Percentiles rank a stretch among this genome's conserved stretches.
phyloP scores from a whole-genome alignment of 2,329 filamentous ascomycete genomes.

The Colletotrichum tamarilloi region DNA sequence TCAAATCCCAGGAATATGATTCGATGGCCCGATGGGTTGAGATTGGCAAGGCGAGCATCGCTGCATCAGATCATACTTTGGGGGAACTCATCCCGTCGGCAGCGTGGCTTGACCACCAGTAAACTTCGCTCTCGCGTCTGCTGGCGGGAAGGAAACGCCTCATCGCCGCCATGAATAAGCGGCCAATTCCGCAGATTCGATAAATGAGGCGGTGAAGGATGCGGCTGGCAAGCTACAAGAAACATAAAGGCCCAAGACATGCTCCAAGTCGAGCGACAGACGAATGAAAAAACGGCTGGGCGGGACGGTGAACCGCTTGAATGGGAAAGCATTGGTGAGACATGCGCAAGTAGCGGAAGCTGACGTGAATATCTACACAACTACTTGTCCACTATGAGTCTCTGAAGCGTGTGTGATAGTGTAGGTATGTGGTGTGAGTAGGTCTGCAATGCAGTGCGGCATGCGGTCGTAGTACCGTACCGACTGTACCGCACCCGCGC shows the following conservation, averaged over 20 bases:
- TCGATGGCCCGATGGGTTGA: background rate
- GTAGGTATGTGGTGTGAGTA: no score
- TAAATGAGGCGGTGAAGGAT: background rate
- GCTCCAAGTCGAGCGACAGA: background rate
- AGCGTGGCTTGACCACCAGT: background rate
- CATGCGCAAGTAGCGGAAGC: conserved; percentile 9
- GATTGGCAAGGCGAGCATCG: background rate
- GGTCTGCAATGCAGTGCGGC: background rate
- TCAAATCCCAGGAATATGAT: background rate
- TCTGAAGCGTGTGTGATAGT: background rate
- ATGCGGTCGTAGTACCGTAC: no score
- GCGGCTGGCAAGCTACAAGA: background rate
- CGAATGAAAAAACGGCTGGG: conserved; percentile 15
- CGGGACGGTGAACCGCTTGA: conserved; percentile 31
- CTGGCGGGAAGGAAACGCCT: background rate
- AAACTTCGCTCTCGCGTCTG: background rate
- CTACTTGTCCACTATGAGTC: no score
- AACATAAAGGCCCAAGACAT: background rate
- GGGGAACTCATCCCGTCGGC: background rate
- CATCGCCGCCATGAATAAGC: background rate
- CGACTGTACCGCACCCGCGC: no score
- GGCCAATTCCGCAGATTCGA: background rate
- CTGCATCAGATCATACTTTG: background rate
- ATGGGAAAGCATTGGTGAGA: conserved; percentile 21
- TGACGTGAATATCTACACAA: background rate